Base-by-base conservation (phyloP, 345 rosid genomes). In the Pugionium dolabratum region DNA sequence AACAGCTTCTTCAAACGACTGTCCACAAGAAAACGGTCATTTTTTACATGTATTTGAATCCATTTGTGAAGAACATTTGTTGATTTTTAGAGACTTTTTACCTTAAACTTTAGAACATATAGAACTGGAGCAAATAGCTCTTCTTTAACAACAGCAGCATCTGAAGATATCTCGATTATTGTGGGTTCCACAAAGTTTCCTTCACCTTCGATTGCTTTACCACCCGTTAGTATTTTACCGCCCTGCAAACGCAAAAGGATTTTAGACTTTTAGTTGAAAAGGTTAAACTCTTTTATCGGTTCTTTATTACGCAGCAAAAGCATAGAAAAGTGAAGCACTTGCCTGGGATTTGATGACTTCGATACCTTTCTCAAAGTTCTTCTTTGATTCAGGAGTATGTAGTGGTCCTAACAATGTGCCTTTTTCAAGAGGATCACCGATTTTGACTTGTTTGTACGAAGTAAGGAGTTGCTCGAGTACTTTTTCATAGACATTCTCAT, bases 101-200 rank as follows among this genome's bases (percentile, higher is more conserved):
- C 99, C 97, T 84, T 75, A 75, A 88, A 94, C 81, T 88, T 90
- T 80, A 94, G 82, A 40, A 72, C 93, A 55, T 86, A 88, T 3
- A 94, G 89, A 70, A 94, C 93, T 0, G 99, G 97, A 72, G 88
- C 97, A 84, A 94, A 88, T 37, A 90, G 65, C 80, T 94, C 97
- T 80, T 88, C 96, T 76, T 88, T 90, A 7, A 94, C 96, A 75
- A 83, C 83, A 30, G 48, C 78, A 11, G 95, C 85, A 58, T 68
- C 73, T 9, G 95, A 54, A 69, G 89, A 85, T 63, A 94, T 90
- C 84, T 90, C 96, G 31, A 88, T 84, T 62, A 94, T 90, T 2
- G 99, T 94, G 5, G 99, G 99, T 76, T 85, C 90, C 70, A 94
- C 99, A 67, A 82, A 94, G 83, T 94, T 88, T 59, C 99, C 97